These are phyloP conservation scores for Isatis tinctoria DNA, from an alignment of 345 rosid species.

Conservation along the genomic window DNA sequence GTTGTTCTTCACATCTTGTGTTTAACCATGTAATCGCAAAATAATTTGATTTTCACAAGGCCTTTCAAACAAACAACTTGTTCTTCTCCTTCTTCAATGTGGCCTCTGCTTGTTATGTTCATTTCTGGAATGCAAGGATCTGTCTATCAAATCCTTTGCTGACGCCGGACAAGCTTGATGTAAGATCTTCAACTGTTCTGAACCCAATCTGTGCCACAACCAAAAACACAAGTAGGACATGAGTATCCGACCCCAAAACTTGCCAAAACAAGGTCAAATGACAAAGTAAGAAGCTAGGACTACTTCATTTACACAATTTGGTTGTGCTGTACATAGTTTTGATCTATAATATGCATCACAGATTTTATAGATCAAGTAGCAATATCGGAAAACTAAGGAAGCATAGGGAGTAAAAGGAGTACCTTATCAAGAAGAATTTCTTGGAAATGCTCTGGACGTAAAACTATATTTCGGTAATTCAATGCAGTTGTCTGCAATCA, in stretches of 20 bases:
- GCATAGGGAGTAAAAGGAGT: neutral
- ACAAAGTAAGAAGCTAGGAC: neutral
- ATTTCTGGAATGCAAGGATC: slow-evolving; percentile 71
- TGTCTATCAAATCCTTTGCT: slow-evolving; percentile 78
- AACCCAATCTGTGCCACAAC: slow-evolving; percentile 70
- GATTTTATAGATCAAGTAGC: neutral
- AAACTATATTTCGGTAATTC: slow-evolving; percentile 46
- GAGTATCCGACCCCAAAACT: neutral
- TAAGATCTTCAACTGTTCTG: slow-evolving; percentile 69
- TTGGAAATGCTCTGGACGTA: slow-evolving; percentile 56
- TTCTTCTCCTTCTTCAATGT: neutral
- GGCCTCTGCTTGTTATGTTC: slow-evolving; percentile 23
- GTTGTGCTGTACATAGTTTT: neutral
- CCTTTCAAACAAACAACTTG: neutral
- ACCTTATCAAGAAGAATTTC: slow-evolving; percentile 95
- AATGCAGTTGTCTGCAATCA: slow-evolving; percentile 61
- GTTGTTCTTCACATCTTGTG: neutral
- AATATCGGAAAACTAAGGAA: neutral
- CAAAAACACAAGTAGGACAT: neutral
- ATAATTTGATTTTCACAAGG: slow-evolving; percentile 5
- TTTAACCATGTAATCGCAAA: neutral
- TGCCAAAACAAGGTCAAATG: neutral
- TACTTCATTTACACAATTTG: neutral
- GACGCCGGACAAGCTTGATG: slow-evolving; percentile 57
- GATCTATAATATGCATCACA: neutral